Evolutionary conservation across 2,329 filamentous ascomycete genomes (phyloP).

Genomic region (Ophiocordyceps camponoti-saundersi): DNA sequence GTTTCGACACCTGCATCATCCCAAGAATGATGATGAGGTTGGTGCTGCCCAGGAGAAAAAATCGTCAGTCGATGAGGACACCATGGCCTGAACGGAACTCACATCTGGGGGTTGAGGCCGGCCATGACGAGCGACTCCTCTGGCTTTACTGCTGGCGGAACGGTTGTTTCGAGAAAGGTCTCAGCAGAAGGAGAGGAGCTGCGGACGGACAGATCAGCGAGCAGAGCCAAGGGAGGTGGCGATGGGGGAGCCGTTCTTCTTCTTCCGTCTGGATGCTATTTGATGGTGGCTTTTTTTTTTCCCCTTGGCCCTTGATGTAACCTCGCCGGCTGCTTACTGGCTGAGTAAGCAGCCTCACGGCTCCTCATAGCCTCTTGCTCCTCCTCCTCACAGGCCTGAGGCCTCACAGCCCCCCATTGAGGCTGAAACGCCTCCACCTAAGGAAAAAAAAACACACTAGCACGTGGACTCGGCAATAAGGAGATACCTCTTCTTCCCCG

Average conservation of each 20-base stretch:
- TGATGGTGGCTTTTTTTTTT: not conserved
- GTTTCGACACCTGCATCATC: constrained; percentile 98
- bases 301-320: not conserved
- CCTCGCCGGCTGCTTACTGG: not conserved
- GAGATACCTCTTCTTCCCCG: no score
- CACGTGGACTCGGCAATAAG: no score
- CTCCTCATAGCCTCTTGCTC: no score
- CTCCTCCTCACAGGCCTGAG: no score
- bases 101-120: constrained; percentile 47
- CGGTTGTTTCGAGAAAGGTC: constrained; percentile 1
- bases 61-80: not conserved
- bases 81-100: constrained; percentile 11
- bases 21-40: constrained; percentile 90
- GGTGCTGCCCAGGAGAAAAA: constrained; percentile 35
- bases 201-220: not conserved
- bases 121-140: constrained; percentile 31
- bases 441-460: no score
- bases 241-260: not conserved
- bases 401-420: no score
- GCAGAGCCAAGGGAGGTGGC: not conserved
- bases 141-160: constrained; percentile 4
- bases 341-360: not conserved
- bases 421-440: no score
- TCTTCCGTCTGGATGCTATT: not conserved
- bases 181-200: not conserved